Evolutionary conservation across 1,284 basidiomycete genomes (phyloP).

Genomic region (Irpex rosettiformis): DNA sequence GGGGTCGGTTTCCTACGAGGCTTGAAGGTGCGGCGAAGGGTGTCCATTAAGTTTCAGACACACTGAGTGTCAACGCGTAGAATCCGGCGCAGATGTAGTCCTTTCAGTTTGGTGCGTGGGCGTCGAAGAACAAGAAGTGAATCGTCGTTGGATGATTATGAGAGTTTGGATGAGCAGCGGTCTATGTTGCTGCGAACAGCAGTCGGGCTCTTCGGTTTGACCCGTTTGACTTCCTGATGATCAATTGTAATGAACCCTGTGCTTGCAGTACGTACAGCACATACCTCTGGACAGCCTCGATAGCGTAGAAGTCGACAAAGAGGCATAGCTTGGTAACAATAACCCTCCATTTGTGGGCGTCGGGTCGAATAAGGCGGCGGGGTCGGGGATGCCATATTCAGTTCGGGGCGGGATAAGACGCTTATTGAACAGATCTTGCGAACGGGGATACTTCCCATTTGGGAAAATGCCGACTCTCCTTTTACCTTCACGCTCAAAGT

Average conservation of each 20-base stretch:
- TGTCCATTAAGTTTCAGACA: neutral
- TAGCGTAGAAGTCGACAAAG: neutral
- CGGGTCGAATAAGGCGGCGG: neutral
- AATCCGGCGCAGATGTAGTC: neutral
- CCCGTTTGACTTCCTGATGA: neutral
- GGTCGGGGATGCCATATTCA: neutral
- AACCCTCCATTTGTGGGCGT: neutral
- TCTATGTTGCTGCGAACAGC: neutral
- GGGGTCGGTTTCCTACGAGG: neutral
- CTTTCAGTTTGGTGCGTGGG: too few relatives aligned
- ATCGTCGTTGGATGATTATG: too few relatives aligned
- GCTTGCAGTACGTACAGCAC: neutral
- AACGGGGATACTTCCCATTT: neutral
- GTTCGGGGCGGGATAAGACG: neutral
- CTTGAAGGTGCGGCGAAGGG: neutral
- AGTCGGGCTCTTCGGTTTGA: neutral
- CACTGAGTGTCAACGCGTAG: neutral
- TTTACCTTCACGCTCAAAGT: neutral
- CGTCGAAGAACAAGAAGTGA: too few relatives aligned
- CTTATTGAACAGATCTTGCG: neutral
- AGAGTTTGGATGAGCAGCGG: neutral
- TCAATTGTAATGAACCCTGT: neutral
- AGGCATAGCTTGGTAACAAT: neutral
- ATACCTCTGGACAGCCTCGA: neutral
- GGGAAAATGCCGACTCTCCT: neutral